Percentiles rank a stretch among this genome's conserved stretches.
Conservation (phyloP, 106 monocot genomes). For the Xerophyta viscosa region DNA sequence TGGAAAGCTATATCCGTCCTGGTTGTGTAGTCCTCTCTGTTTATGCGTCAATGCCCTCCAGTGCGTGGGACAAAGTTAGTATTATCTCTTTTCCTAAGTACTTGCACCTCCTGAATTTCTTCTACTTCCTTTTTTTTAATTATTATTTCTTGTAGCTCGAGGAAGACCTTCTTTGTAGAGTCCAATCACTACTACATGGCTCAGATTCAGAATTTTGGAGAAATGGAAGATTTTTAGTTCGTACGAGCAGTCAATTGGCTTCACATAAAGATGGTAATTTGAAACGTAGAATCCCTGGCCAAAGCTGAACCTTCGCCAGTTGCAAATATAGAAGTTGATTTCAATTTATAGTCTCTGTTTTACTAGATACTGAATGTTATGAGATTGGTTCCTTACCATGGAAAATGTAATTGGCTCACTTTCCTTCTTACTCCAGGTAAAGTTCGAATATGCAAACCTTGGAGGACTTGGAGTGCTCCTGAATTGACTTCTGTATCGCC, state of each 20-base stretch:
- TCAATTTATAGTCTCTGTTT: too few relatives aligned
- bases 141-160: slow-evolving; percentile 78
- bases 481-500: slow-evolving; percentile 77
- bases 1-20: slow-evolving; percentile 97
- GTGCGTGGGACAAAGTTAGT: slow-evolving; percentile 52
- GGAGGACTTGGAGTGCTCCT: slow-evolving; percentile 81
- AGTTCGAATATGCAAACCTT: slow-evolving; percentile 62
- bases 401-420: not conserved
- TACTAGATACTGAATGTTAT: too few relatives aligned
- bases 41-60: slow-evolving; percentile 69
- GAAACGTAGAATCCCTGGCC: too few relatives aligned
- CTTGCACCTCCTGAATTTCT: too few relatives aligned
- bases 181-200: slow-evolving; percentile 49
- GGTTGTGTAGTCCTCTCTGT: slow-evolving; percentile 88
- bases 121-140: too few relatives aligned
- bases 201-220: slow-evolving; percentile 80
- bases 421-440: slow-evolving; percentile 36
- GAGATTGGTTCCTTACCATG: too few relatives aligned
- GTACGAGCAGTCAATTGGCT: slow-evolving; percentile 48
- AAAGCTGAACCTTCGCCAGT: too few relatives aligned
- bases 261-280: slow-evolving; percentile 84
- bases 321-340: too few relatives aligned
- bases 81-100: not conserved
- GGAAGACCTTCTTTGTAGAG: slow-evolving; percentile 50
- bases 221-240: slow-evolving; percentile 78